Evolutionary conservation across 306 rosid species (phyloP).

Genomic region (Prosopis cineraria): DNA sequence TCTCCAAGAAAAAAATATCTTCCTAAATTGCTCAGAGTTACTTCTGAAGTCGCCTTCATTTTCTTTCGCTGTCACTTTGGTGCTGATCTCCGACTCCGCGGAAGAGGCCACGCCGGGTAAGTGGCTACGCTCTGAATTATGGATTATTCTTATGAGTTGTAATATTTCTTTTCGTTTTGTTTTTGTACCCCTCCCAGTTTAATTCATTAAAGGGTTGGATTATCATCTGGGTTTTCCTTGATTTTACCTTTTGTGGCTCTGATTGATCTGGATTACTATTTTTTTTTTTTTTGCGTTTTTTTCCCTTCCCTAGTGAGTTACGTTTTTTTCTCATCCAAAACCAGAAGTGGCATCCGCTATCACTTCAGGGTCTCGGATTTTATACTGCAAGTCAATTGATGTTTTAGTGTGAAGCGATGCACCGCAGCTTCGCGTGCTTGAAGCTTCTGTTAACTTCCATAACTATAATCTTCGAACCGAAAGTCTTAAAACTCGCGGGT

Average conservation of each 20-base stretch:
- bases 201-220: neutral
- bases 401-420: neutral
- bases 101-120: neutral
- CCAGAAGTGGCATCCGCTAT: neutral
- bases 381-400: neutral
- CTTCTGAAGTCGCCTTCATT: constrained; percentile 1
- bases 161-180: neutral
- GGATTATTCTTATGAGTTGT: neutral
- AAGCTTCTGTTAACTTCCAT: neutral
- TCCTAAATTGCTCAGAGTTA: neutral
- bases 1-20: neutral
- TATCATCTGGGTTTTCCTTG: constrained; percentile 26
- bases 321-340: neutral
- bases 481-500: constrained; percentile 1
- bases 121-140: constrained; percentile 7
- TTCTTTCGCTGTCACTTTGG: neutral
- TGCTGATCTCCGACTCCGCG: constrained; percentile 18
- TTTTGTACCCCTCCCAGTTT: neutral
- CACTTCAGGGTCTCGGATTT: neutral
- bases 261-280: constrained; percentile 9
- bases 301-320: neutral
- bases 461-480: neutral
- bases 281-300: neutral
- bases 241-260: neutral
- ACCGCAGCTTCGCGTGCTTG: neutral